Conservation (phyloP, 2,329 filamentous ascomycete species). For the Xylaria sp. region DNA sequence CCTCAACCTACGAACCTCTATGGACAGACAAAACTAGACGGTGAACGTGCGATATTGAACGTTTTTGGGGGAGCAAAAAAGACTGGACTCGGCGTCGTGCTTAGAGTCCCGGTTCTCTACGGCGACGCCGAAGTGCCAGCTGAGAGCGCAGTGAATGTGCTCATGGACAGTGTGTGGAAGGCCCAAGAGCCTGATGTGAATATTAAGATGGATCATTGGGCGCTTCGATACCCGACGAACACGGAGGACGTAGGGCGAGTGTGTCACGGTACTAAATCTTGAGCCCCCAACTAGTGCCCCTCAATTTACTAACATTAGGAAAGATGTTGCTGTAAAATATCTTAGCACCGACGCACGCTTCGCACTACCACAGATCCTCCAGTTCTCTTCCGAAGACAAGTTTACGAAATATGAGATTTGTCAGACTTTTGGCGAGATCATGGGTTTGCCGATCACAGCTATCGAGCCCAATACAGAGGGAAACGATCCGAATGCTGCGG, state of each 20-base stretch:
- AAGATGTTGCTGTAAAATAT: conserved; percentile 78
- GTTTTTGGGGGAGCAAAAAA: conserved; percentile 62
- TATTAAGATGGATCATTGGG: conserved; percentile 87
- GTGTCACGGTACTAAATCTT: conserved; percentile 65
- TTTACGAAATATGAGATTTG: conserved; percentile 94
- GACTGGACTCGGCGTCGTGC: conserved; percentile 70
- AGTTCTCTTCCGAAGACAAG: conserved; percentile 87
- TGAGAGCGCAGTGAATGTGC: conserved; percentile 84
- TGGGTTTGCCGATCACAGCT: conserved; percentile 75
- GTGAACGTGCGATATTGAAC: conserved; percentile 72
- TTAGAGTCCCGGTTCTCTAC: conserved; percentile 87
- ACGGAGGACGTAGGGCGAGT: conserved; percentile 87
- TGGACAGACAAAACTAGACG: conserved; percentile 69
- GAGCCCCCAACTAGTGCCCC: conserved; percentile 8
- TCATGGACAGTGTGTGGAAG: conserved; percentile 81
- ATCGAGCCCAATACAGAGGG: conserved; percentile 77
- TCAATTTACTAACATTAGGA: conserved; percentile 30
- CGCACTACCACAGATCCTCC: conserved; percentile 74
- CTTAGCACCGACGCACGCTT: conserved; percentile 59
- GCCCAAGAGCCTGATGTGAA: conserved; percentile 70
- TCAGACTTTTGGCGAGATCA: conserved; percentile 78
- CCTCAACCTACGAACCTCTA: conserved; percentile 82
- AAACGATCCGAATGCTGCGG: conserved; percentile 75
- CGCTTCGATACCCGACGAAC: conserved; percentile 85
- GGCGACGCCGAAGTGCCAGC: conserved; percentile 74